phyloP scores from a whole-genome alignment of 352 stramenopile species.

The Phytophthora niederhauseri region DNA sequence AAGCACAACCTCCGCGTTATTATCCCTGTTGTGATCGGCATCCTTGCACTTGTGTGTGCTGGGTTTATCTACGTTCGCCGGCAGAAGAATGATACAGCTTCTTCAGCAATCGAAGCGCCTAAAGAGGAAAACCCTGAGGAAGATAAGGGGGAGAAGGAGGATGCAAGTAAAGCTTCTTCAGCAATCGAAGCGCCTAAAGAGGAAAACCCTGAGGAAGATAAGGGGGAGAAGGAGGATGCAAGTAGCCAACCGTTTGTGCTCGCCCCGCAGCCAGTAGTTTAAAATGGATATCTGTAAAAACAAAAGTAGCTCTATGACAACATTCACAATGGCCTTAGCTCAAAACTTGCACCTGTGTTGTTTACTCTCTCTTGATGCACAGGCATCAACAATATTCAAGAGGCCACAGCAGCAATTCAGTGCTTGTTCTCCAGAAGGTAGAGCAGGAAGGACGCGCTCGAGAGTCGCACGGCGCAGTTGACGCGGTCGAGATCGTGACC shows the following conservation, averaged over 20 bases:
- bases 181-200: conserved; percentile 36
- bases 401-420: conserved; percentile 20
- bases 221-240: conserved; percentile 34
- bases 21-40: conserved; percentile 42
- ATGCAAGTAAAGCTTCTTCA: conserved; percentile 13
- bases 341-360: not conserved
- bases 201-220: conserved; percentile 20
- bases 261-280: conserved; percentile 11
- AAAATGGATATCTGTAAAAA: conserved; percentile 2
- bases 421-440: conserved; percentile 82
- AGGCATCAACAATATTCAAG: not conserved
- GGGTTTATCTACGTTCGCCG: conserved; percentile 41
- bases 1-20: conserved; percentile 31
- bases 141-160: too few relatives aligned
- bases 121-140: conserved; percentile 35
- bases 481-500: conserved; percentile 90
- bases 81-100: conserved; percentile 31
- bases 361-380: conserved; percentile 3
- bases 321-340: not conserved
- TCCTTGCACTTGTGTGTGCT: conserved; percentile 46
- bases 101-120: conserved; percentile 13
- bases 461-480: conserved; percentile 84
- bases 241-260: conserved; percentile 11
- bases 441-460: conserved; percentile 85
- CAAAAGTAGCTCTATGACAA: conserved; percentile 1